A percentile compares a stretch with the other conserved stretches of the same genome.
Evolutionary conservation across 345 rosid genomes (phyloP).

Genomic region (Syzygium aqueum): DNA sequence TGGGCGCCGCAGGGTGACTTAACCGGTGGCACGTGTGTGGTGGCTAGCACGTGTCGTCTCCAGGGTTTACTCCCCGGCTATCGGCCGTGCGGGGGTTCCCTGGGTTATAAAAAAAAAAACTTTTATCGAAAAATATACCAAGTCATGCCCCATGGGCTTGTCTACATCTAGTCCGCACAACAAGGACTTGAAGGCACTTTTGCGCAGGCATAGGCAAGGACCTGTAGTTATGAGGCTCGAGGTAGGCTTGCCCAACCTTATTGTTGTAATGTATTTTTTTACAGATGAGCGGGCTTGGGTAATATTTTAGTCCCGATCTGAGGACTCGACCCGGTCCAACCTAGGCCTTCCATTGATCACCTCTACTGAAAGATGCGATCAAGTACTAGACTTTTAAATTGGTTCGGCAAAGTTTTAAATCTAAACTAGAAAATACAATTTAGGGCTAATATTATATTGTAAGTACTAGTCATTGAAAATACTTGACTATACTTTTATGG

Average conservation of each 20-base stretch:
- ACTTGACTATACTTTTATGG: not conserved
- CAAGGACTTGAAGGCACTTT: not conserved
- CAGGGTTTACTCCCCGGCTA: no score
- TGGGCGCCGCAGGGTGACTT: no score
- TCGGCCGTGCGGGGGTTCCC: no score
- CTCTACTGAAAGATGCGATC: not conserved
- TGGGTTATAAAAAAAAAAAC: no score
- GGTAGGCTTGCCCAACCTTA: not conserved
- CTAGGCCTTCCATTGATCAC: not conserved
- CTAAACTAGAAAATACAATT: not conserved
- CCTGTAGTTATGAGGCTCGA: not conserved
- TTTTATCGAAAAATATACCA: not conserved
- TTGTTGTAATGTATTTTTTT: not conserved
- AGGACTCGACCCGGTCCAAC: not conserved
- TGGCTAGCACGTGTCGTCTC: no score
- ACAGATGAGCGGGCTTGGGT: not conserved
- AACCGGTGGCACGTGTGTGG: no score
- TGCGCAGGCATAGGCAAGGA: not conserved
- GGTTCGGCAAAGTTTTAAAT: not conserved
- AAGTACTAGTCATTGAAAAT: not conserved
- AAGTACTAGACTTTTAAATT: not conserved
- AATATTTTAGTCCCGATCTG: not conserved
- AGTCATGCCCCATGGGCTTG: not conserved
- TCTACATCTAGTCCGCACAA: not conserved
- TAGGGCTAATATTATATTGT: not conserved